These are phyloP conservation scores for Ampelocalamus luodianensis DNA, from an alignment of 176 grass and related monocot genomes.

Conservation along the genomic window DNA sequence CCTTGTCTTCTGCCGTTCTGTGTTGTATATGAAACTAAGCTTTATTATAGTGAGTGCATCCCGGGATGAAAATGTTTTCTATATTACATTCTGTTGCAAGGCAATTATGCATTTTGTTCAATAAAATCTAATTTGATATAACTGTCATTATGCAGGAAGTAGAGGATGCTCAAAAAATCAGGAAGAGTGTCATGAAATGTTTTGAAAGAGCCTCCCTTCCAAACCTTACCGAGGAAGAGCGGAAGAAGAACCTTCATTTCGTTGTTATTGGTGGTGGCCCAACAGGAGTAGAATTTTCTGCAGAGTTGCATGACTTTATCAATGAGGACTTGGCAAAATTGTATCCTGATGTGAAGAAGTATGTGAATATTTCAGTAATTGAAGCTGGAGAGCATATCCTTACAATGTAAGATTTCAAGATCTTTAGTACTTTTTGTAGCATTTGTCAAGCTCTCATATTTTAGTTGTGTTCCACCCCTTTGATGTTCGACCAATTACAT, in stretches of 20 bases:
- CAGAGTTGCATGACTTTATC: slow-evolving; percentile 97
- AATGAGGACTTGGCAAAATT: slow-evolving; percentile 81
- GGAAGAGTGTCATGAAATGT: slow-evolving; percentile 84
- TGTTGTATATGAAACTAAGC: no score
- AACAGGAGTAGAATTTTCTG: slow-evolving; percentile 98
- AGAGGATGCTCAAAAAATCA: slow-evolving; percentile 93
- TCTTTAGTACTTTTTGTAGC: background rate
- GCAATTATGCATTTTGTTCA: slow-evolving; percentile 2
- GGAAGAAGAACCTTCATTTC: slow-evolving; percentile 89
- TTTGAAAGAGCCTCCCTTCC: slow-evolving; percentile 90
- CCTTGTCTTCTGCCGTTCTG: no score
- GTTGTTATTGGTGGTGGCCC: slow-evolving; percentile 94
- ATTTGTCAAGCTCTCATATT: background rate
- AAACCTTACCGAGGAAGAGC: slow-evolving; percentile 77
- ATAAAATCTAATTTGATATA: background rate
- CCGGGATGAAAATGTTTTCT: background rate
- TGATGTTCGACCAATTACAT: background rate
- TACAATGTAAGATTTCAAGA: slow-evolving; percentile 68
- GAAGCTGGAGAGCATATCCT: slow-evolving; percentile 91
- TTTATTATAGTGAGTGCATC: background rate
- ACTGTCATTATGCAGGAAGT: slow-evolving; percentile 67
- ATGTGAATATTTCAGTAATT: slow-evolving; percentile 90
- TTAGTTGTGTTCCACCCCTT: background rate
- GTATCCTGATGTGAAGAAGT: slow-evolving; percentile 73
- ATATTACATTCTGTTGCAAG: slow-evolving; percentile 3